Evolutionary conservation across 2,329 filamentous ascomycete species (phyloP).

Genomic region (Fusarium paranaense): DNA sequence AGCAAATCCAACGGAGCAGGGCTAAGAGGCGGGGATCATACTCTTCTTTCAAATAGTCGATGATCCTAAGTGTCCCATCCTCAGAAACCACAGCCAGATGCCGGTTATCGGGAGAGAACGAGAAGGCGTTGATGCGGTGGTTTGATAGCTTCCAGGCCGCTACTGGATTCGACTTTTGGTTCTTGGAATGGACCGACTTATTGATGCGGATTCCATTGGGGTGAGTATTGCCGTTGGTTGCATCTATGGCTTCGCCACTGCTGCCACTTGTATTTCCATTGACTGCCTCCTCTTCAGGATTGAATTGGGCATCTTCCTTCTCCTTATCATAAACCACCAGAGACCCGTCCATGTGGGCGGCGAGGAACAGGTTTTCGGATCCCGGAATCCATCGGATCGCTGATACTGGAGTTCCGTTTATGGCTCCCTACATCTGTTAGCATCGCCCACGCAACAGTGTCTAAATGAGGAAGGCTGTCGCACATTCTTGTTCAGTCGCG

Average conservation of each 20-base stretch:
- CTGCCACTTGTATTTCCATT: constrained; percentile 57
- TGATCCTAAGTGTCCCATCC: constrained; percentile 87
- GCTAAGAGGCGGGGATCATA: constrained; percentile 55
- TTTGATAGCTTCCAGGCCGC: constrained; percentile 93
- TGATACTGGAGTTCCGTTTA: constrained; percentile 86
- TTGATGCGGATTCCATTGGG: constrained; percentile 74
- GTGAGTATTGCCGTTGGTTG: constrained; percentile 47
- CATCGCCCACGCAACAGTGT: constrained; percentile 7
- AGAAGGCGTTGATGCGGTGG: constrained; percentile 88
- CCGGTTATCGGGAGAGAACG: constrained; percentile 89
- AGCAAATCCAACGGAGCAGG: background rate
- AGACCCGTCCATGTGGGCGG: constrained; percentile 90
- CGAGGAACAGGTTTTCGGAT: constrained; percentile 92
- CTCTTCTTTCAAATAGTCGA: constrained; percentile 93
- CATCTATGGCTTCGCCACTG: constrained; percentile 59
- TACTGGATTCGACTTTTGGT: constrained; percentile 93
- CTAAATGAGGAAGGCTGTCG: constrained; percentile 37
- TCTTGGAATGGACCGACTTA: constrained; percentile 93
- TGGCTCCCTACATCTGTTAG: constrained; percentile 72
- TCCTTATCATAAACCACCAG: constrained; percentile 97
- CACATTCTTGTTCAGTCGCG: constrained; percentile 94
- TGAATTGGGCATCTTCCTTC: constrained; percentile 87
- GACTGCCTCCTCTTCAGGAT: constrained; percentile 70
- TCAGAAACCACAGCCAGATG: constrained; percentile 93
- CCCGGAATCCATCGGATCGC: constrained; percentile 94